These are phyloP conservation scores for Ormosia emarginata DNA, from an alignment of 306 rosid species.

Conservation along the genomic window DNA sequence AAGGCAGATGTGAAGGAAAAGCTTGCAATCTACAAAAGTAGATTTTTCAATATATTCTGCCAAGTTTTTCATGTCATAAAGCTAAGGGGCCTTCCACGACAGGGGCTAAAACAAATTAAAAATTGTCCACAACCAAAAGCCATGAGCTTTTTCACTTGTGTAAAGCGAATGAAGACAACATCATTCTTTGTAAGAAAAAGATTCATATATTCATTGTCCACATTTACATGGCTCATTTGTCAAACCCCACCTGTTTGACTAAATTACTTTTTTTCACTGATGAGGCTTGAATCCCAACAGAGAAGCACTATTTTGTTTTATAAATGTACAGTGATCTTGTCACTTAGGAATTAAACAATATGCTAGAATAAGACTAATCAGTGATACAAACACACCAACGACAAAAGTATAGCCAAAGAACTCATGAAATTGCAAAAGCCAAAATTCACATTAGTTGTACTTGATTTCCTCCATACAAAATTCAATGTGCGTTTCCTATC, in stretches of 20 bases:
- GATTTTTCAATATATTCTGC: conserved; percentile 16
- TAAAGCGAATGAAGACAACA: conserved; percentile 50
- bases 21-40: conserved; percentile 24
- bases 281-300: conserved; percentile 11
- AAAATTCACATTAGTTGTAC: background rate
- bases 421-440: background rate
- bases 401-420: background rate
- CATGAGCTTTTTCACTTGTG: conserved; percentile 20
- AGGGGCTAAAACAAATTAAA: conserved; percentile 20
- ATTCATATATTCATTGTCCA: conserved; percentile 20
- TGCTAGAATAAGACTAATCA: background rate
- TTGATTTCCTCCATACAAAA: background rate
- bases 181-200: conserved; percentile 50
- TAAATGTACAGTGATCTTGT: background rate
- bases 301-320: background rate
- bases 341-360: background rate
- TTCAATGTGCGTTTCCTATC: background rate
- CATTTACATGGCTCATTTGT: conserved; percentile 38
- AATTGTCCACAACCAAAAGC: conserved; percentile 25
- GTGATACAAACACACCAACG: background rate
- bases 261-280: conserved; percentile 4
- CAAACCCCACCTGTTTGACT: conserved; percentile 55
- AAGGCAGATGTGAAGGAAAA: conserved; percentile 25
- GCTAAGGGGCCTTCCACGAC: conserved; percentile 7
- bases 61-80: conserved; percentile 21